phyloP scores from a whole-genome alignment of 495 filamentous ascomycete species.

The Penicillium paradoxum region DNA sequence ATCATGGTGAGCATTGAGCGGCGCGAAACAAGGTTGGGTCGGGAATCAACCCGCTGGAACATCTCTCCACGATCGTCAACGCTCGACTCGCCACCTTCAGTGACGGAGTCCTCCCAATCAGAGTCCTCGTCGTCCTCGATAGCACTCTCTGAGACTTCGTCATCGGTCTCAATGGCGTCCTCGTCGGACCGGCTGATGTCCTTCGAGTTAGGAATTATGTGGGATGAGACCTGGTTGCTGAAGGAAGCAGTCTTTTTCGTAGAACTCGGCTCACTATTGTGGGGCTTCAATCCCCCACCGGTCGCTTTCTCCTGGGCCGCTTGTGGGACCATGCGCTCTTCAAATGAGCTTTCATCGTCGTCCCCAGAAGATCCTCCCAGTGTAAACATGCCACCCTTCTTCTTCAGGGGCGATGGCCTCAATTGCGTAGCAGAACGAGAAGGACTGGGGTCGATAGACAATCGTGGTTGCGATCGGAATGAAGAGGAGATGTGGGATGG shows the following conservation, averaged over 20 bases:
- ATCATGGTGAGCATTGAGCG: slow-evolving; percentile 86
- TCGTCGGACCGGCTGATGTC: slow-evolving; percentile 60
- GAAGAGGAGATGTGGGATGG: slow-evolving; percentile 71
- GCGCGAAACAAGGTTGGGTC: slow-evolving; percentile 76
- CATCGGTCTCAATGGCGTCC: slow-evolving; percentile 69
- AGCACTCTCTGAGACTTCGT: slow-evolving; percentile 71
- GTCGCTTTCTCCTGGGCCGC: slow-evolving; percentile 46
- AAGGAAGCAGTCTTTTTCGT: slow-evolving; percentile 82
- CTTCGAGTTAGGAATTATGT: slow-evolving; percentile 57
- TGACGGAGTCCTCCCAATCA: slow-evolving; percentile 91
- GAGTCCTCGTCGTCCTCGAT: slow-evolving; percentile 85
- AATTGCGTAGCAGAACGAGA: slow-evolving; percentile 40
- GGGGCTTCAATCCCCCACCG: slow-evolving; percentile 42
- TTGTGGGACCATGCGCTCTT: slow-evolving; percentile 54
- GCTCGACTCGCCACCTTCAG: slow-evolving; percentile 76
- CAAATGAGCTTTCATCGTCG: slow-evolving; percentile 75
- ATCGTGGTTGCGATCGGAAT: slow-evolving; percentile 57
- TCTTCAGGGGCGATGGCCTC: slow-evolving; percentile 44
- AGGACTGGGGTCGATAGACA: slow-evolving; percentile 46
- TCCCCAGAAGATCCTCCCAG: slow-evolving; percentile 73
- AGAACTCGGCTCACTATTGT: slow-evolving; percentile 22
- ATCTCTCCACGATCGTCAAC: slow-evolving; percentile 65
- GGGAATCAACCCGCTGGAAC: slow-evolving; percentile 88
- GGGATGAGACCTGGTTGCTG: slow-evolving; percentile 65
- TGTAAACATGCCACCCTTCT: slow-evolving; percentile 66